These are phyloP conservation scores for Xylariales sp. DNA, from an alignment of 2,329 filamentous ascomycete genomes.

Conservation along the genomic window DNA sequence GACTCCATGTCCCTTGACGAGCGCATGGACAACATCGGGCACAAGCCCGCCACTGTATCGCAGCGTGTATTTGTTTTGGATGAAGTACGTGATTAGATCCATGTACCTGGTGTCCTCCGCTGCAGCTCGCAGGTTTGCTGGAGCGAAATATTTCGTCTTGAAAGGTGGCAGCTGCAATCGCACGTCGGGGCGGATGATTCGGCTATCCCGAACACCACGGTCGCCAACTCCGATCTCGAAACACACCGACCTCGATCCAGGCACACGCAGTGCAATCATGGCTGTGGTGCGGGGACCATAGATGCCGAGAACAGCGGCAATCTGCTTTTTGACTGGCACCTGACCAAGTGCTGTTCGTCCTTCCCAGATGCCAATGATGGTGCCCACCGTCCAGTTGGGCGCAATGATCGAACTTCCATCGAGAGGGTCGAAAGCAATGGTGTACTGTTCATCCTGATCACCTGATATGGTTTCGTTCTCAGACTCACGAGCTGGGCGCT, in stretches of 20 bases:
- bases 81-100: slow-evolving; percentile 42
- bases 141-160: slow-evolving; percentile 55
- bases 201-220: slow-evolving; percentile 18
- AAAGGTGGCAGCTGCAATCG: slow-evolving; percentile 32
- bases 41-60: slow-evolving; percentile 58
- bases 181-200: slow-evolving; percentile 38
- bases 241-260: slow-evolving; percentile 34
- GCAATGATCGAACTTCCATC: slow-evolving; percentile 59
- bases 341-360: slow-evolving; percentile 39
- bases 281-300: slow-evolving; percentile 52
- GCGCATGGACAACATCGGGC: slow-evolving; percentile 54
- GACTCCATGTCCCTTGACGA: slow-evolving; percentile 58
- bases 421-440: slow-evolving; percentile 58
- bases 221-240: slow-evolving; percentile 46
- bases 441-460: slow-evolving; percentile 40
- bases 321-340: slow-evolving; percentile 33
- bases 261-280: slow-evolving; percentile 47
- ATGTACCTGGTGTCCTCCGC: slow-evolving; percentile 46
- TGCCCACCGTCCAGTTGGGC: slow-evolving; percentile 54
- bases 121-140: slow-evolving; percentile 56
- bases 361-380: slow-evolving; percentile 57
- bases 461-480: neutral
- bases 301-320: slow-evolving; percentile 48
- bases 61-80: slow-evolving; percentile 52
- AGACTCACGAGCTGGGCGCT: slow-evolving; percentile 28